A percentile compares a stretch with the other conserved stretches of the same genome.
These are phyloP conservation scores for Solanum commersonii DNA, from an alignment of 257 asterid species.

Conservation along the genomic window DNA sequence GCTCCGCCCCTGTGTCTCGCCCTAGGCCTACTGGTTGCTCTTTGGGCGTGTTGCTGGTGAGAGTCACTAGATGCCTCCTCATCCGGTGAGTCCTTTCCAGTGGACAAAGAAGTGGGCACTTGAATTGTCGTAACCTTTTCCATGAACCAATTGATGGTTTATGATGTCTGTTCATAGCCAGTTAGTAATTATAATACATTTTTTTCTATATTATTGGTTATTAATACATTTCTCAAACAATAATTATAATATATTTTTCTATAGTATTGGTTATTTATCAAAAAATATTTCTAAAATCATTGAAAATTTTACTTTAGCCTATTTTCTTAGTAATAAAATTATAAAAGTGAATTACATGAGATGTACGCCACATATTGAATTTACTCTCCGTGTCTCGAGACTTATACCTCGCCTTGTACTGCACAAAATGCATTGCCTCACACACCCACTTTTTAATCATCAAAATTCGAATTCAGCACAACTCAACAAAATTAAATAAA, in stretches of 20 bases:
- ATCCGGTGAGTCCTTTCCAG: background rate
- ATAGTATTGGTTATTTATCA: too few relatives aligned
- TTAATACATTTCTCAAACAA: too few relatives aligned
- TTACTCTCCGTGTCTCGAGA: too few relatives aligned
- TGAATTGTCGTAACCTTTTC: background rate
- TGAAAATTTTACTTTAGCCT: too few relatives aligned
- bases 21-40: background rate
- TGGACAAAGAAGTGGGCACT: background rate
- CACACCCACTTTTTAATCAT: too few relatives aligned
- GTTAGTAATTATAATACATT: background rate
- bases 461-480: too few relatives aligned
- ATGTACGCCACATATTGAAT: accelerated
- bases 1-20: too few relatives aligned
- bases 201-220: accelerated
- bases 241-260: too few relatives aligned
- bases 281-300: too few relatives aligned
- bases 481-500: too few relatives aligned
- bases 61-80: background rate
- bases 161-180: background rate
- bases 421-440: too few relatives aligned
- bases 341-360: background rate
- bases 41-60: background rate
- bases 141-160: background rate
- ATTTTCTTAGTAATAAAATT: too few relatives aligned
- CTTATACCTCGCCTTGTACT: accelerated